A percentile compares a stretch with the other conserved stretches of the same genome.
Conservation (phyloP, 139 green algal genomes). For the Dunaliella primolecta region DNA sequence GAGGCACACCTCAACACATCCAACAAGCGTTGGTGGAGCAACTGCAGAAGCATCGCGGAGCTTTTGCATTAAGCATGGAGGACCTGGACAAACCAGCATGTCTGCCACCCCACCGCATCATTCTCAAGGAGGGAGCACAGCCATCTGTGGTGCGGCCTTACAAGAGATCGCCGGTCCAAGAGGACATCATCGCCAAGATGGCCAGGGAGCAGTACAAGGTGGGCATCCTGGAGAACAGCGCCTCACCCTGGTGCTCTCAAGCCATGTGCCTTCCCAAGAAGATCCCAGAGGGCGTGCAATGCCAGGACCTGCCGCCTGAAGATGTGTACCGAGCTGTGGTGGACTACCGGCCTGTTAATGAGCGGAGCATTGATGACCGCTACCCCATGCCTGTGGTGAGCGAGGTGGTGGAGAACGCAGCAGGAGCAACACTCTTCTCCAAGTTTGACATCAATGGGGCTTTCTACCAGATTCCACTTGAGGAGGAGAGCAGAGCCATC, state of each 20-base stretch:
- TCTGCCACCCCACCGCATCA: background rate
- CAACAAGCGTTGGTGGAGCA: background rate
- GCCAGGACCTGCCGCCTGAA: background rate
- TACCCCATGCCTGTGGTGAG: conserved; percentile 2
- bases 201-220: background rate
- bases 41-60: background rate
- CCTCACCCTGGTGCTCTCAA: background rate
- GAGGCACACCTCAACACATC: background rate
- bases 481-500: background rate
- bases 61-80: background rate
- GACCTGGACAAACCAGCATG: background rate
- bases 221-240: background rate
- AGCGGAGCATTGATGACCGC: background rate
- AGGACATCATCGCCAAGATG: background rate
- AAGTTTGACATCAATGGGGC: conserved; percentile 5
- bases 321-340: background rate
- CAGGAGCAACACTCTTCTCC: background rate
- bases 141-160: background rate
- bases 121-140: background rate
- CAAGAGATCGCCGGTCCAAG: background rate
- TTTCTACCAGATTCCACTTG: background rate
- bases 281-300: background rate
- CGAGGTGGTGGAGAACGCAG: background rate
- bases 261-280: background rate
- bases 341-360: conserved; percentile 9